A percentile compares a stretch with the other conserved stretches of the same genome.
Evolutionary conservation across 495 filamentous ascomycete genomes (phyloP).

Genomic region (Letharia lupina): DNA sequence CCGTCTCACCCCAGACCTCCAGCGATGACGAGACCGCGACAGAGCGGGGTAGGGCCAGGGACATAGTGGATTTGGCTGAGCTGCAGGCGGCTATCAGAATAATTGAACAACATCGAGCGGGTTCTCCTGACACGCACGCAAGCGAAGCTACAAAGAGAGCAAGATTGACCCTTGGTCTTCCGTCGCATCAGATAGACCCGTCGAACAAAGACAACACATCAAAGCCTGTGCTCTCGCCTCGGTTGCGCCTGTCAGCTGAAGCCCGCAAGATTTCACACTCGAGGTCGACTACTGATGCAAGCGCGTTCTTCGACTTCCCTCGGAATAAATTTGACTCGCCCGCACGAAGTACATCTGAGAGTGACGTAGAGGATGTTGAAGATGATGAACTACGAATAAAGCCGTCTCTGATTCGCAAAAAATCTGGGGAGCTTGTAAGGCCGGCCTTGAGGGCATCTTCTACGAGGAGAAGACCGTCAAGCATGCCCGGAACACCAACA

Average conservation of each 20-base stretch:
- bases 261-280: constrained; percentile 69
- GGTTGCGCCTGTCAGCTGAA: constrained; percentile 42
- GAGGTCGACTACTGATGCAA: constrained; percentile 73
- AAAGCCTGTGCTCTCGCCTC: constrained; percentile 27
- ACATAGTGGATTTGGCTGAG: constrained; percentile 60
- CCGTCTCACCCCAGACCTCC: constrained; percentile 45
- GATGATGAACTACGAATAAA: constrained; percentile 49
- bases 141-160: constrained; percentile 34
- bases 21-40: constrained; percentile 71
- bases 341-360: constrained; percentile 48
- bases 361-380: constrained; percentile 51
- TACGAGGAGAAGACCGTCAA: constrained; percentile 67
- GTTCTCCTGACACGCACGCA: constrained; percentile 47
- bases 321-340: constrained; percentile 46
- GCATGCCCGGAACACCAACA: constrained; percentile 95
- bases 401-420: constrained; percentile 90
- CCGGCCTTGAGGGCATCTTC: constrained; percentile 77
- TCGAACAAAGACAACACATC: constrained; percentile 25
- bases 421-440: constrained; percentile 92
- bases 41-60: constrained; percentile 41
- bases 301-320: constrained; percentile 41
- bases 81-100: constrained; percentile 74
- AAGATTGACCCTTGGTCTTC: constrained; percentile 33
- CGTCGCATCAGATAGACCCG: constrained; percentile 27
- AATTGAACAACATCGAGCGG: constrained; percentile 58